phyloP scores from a whole-genome alignment of 116 monocot genomes.

The Papilionanthe hybrid region DNA sequence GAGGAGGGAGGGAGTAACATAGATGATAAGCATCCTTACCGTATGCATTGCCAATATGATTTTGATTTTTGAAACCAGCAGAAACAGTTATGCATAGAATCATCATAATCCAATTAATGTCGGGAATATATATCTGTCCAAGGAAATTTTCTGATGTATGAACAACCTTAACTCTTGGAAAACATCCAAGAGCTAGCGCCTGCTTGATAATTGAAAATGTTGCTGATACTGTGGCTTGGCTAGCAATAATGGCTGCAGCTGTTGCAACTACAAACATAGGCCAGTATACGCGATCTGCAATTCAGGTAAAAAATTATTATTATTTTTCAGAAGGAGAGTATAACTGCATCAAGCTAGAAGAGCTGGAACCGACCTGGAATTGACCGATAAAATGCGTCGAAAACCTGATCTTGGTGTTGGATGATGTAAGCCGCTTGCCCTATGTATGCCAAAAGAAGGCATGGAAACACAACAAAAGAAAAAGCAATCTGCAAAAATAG shows the following conservation, averaged over 20 bases:
- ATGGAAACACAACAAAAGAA: constrained; percentile 74
- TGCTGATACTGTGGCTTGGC: constrained; percentile 89
- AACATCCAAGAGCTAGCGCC: constrained; percentile 81
- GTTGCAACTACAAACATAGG: constrained; percentile 74
- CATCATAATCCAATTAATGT: constrained; percentile 92
- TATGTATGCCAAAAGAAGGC: constrained; percentile 81
- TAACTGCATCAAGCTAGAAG: background rate
- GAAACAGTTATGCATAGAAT: constrained; percentile 87
- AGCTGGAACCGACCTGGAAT: constrained; percentile 58
- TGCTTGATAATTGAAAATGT: constrained; percentile 93
- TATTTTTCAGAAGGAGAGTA: background rate
- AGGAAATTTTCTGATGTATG: constrained; percentile 90
- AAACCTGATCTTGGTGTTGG: constrained; percentile 45
- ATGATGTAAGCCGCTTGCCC: constrained; percentile 91
- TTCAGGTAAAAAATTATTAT: background rate
- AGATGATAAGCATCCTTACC: constrained; percentile 29
- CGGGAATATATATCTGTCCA: constrained; percentile 92
- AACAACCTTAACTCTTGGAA: constrained; percentile 82
- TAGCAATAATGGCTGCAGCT: constrained; percentile 73
- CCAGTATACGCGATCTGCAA: constrained; percentile 72
- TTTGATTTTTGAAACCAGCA: constrained; percentile 85
- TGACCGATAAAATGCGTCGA: constrained; percentile 71
- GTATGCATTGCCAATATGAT: constrained; percentile 93
- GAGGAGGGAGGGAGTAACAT: background rate
- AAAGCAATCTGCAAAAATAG: constrained; percentile 70